Evolutionary conservation across 1,284 basidiomycete species (phyloP).

Genomic region (Vanrija pseudolonga): DNA sequence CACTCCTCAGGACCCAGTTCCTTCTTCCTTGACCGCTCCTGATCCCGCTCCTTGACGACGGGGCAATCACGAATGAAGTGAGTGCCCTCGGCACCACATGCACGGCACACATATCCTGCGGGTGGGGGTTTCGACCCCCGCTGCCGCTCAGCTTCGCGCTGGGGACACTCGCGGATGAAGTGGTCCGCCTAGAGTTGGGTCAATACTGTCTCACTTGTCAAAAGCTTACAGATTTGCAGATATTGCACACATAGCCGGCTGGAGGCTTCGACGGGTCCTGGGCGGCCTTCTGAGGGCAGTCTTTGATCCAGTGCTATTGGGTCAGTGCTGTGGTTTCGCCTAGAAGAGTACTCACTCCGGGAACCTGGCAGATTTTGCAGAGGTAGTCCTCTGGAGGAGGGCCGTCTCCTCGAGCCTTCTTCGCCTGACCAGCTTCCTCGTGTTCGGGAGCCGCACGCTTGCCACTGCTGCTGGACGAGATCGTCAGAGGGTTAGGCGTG

Average conservation of each 20-base stretch:
- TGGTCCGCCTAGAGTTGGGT: constrained; percentile 61
- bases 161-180: constrained; percentile 80
- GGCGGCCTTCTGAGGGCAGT: constrained; percentile 39
- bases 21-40: constrained; percentile 44
- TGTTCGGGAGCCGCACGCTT: constrained; percentile 61
- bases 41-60: constrained; percentile 55
- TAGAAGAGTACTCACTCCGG: constrained; percentile 38
- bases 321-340: constrained; percentile 1
- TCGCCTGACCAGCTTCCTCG: constrained; percentile 48
- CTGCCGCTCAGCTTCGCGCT: constrained; percentile 59
- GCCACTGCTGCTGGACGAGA: constrained; percentile 8
- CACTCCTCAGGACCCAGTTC: constrained; percentile 60
- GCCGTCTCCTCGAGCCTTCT: constrained; percentile 41
- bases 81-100: constrained; percentile 68
- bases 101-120: constrained; percentile 74
- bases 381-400: constrained; percentile 72
- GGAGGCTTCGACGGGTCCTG: constrained; percentile 29
- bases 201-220: constrained; percentile 37
- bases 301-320: constrained; percentile 44
- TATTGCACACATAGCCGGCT: constrained; percentile 43
- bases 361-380: constrained; percentile 72
- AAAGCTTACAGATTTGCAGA: constrained; percentile 43
- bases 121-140: constrained; percentile 58
- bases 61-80: constrained; percentile 85
- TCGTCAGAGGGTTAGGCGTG: constrained; percentile 39